Evolutionary conservation across 2,329 filamentous ascomycete genomes (phyloP).

Genomic region (Stagonosporopsis tanaceti): DNA sequence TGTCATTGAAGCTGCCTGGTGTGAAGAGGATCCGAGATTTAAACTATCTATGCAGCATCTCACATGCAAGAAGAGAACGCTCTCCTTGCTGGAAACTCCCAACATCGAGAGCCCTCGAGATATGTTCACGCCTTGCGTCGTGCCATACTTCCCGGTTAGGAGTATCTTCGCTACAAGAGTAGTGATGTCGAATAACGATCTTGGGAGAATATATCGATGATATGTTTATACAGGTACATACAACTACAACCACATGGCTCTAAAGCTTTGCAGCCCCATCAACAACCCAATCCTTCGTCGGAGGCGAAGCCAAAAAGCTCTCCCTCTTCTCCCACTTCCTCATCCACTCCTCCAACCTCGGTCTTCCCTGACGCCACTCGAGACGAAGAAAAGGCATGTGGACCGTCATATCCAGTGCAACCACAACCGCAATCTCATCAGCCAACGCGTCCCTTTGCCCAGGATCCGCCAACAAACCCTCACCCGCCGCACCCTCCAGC

Average conservation of each 20-base stretch:
- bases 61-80: too few relatives aligned
- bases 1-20: too few relatives aligned
- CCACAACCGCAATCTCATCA: slow-evolving; percentile 37
- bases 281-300: slow-evolving; percentile 29
- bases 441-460: slow-evolving; percentile 17
- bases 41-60: too few relatives aligned
- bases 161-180: too few relatives aligned
- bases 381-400: slow-evolving; percentile 23
- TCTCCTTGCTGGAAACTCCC: too few relatives aligned
- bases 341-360: slow-evolving; percentile 35
- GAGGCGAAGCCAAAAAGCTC: slow-evolving; percentile 31
- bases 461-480: slow-evolving; percentile 23
- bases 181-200: too few relatives aligned
- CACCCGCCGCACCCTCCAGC: slow-evolving; percentile 30
- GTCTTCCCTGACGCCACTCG: slow-evolving; percentile 30
- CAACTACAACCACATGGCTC: not conserved
- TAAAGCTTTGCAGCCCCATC: slow-evolving; percentile 20
- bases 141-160: too few relatives aligned
- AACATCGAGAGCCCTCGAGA: too few relatives aligned
- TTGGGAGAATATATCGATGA: too few relatives aligned
- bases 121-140: too few relatives aligned
- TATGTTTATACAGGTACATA: not conserved
- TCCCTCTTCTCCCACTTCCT: slow-evolving; percentile 30
- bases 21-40: too few relatives aligned
- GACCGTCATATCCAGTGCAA: slow-evolving; percentile 24